phyloP scores from a whole-genome alignment of 352 stramenopile species.

The Globisporangium irregulare region DNA sequence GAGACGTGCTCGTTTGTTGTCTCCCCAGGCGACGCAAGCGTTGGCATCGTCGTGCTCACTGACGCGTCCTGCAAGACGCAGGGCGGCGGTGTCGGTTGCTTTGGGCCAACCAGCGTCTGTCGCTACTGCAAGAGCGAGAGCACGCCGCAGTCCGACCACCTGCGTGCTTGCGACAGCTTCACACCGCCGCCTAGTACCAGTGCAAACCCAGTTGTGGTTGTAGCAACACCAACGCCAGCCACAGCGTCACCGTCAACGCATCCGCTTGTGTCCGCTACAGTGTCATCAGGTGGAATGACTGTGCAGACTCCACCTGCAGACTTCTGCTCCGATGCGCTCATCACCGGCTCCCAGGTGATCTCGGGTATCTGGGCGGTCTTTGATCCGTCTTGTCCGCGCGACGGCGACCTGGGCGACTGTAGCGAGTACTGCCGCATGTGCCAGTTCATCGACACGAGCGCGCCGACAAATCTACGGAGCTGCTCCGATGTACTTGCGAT shows the following conservation, averaged over 20 bases:
- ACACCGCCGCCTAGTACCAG: background rate
- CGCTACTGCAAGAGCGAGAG: slow-evolving; percentile 33
- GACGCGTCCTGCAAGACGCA: slow-evolving; percentile 20
- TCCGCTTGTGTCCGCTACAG: background rate
- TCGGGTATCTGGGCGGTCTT: slow-evolving; percentile 13
- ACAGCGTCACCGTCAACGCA: background rate
- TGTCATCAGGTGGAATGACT: background rate
- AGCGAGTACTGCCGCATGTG: slow-evolving; percentile 15
- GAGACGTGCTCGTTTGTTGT: slow-evolving; percentile 7
- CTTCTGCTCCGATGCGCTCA: slow-evolving; percentile 4
- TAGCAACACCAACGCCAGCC: background rate
- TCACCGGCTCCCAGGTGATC: background rate
- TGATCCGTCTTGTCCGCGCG: slow-evolving; percentile 13
- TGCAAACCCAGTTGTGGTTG: background rate
- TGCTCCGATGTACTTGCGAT: slow-evolving; percentile 5
- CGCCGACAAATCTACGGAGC: background rate
- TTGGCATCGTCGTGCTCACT: slow-evolving; percentile 27
- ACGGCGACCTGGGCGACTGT: slow-evolving; percentile 5
- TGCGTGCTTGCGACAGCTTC: slow-evolving; percentile 12
- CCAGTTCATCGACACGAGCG: slow-evolving; percentile 15
- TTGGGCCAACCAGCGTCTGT: slow-evolving; percentile 26
- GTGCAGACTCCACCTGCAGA: background rate
- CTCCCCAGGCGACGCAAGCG: slow-evolving; percentile 16
- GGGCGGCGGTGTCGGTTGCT: slow-evolving; percentile 34
- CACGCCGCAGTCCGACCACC: slow-evolving; percentile 25